Evolutionary conservation across 805 yeast species (phyloP), one percentile per base, ranked within the genome.

Genomic region (Spathaspora arborariae): DNA sequence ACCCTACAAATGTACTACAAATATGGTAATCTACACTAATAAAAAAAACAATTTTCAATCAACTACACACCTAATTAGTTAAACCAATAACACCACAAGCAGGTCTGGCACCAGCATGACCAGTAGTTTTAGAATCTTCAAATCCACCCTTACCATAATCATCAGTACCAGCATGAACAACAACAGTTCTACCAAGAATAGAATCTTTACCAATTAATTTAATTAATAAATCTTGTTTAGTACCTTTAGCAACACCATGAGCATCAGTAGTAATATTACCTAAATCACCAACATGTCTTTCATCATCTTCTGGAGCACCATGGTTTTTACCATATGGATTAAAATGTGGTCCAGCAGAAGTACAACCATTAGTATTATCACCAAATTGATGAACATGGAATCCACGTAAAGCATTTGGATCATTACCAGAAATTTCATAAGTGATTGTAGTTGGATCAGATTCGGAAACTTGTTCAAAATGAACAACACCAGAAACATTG

Each of bases 331-430:
- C 78, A 67, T 85, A 85, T 57, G 97, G 97, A 80, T 91, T 72
- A 81, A 89, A 90, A 76, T 91, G 97, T 50, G 97, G 96, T 64
- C 97, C 97, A 46, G 97, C 97, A 56, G 96, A 88, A 51, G 96
- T 92, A 77, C 99, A 94, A 56, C 99, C 99, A 70, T 94, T 94
- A 74, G 99, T 89, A 83, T 88, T 89, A 78, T 94, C 99, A 76
- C 99, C 99, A 63, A 94, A 94, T 66, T 88, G 85, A 74, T 94
- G 99, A 65, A 94, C 76, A 80, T 94, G 99, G 96, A 94, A 92
- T 45, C 99, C 99, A 73, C 96, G 84, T 66, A 79, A 74, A 44
- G 96, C 92, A 62, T 88, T 85, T 51, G 97, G 76, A 56, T 81
- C 84, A 72, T 90, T 88, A 68, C 99, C 99, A 48, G 81, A 62